Evolutionary conservation across 176 grass and related monocot species (phyloP).

Genomic region (Zizania latifolia): DNA sequence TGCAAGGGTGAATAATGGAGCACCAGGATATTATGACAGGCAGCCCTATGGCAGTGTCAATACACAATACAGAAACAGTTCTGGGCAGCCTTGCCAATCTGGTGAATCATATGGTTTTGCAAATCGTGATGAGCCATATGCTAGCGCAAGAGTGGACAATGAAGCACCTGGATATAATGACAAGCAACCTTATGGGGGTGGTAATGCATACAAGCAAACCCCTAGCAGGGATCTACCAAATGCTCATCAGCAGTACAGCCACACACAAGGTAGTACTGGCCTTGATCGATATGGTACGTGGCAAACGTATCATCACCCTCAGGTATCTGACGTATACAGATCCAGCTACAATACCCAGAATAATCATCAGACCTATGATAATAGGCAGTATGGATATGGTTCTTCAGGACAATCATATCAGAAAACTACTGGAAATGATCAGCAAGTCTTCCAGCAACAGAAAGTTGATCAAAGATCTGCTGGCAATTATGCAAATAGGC

Average conservation of each 20-base stretch:
- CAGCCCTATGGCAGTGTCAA: slow-evolving; percentile 24
- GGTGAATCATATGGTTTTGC: slow-evolving; percentile 25
- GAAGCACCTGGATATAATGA: slow-evolving; percentile 23
- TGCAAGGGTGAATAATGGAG: slow-evolving; percentile 20
- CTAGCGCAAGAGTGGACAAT: slow-evolving; percentile 14
- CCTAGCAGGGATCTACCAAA: slow-evolving; percentile 3
- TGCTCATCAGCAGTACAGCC: slow-evolving; percentile 20
- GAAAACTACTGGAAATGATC: slow-evolving; percentile 23
- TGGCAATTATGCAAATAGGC: slow-evolving; percentile 16
- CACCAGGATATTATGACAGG: slow-evolving; percentile 14
- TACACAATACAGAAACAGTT: slow-evolving; percentile 14
- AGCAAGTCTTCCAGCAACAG: slow-evolving; percentile 31
- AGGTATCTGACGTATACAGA: slow-evolving; percentile 15
- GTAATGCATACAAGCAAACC: slow-evolving; percentile 18
- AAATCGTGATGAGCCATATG: slow-evolving; percentile 27
- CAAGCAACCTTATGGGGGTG: slow-evolving; percentile 26
- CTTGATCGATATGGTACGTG: slow-evolving; percentile 10
- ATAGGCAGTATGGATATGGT: slow-evolving; percentile 29
- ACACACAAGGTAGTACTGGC: slow-evolving; percentile 14
- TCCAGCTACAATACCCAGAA: slow-evolving; percentile 22
- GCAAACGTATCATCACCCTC: neutral
- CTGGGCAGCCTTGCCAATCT: slow-evolving; percentile 26
- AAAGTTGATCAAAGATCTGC: slow-evolving; percentile 29
- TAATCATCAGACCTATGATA: slow-evolving; percentile 25
- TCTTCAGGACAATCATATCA: slow-evolving; percentile 28